These are phyloP conservation scores for Seiridium cupressi DNA, from an alignment of 2,329 filamentous ascomycete species.

Conservation along the genomic window DNA sequence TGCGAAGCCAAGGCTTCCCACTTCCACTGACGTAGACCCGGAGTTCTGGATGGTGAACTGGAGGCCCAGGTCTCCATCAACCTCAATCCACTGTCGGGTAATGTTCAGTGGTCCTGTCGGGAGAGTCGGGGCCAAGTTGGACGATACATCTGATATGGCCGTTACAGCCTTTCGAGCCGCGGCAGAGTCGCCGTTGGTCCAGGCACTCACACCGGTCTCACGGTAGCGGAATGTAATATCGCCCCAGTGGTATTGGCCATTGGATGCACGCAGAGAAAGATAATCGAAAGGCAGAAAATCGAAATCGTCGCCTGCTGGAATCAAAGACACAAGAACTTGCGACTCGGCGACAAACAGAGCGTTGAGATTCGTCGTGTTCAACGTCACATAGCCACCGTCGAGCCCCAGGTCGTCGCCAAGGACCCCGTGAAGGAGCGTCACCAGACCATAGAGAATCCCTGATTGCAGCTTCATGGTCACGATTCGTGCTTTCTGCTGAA, in stretches of 20 bases:
- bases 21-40: constrained; percentile 38
- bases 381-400: constrained; percentile 34
- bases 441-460: neutral
- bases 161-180: constrained; percentile 34
- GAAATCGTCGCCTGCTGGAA: constrained; percentile 37
- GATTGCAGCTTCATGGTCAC: neutral
- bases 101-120: constrained; percentile 39
- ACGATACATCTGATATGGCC: constrained; percentile 22
- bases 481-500: neutral
- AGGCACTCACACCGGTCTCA: constrained; percentile 30
- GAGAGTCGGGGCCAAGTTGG: constrained; percentile 41
- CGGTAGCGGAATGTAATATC: constrained; percentile 57
- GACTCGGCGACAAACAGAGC: constrained; percentile 40
- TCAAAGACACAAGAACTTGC: constrained; percentile 48
- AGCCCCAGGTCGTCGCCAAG: constrained; percentile 34
- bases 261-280: constrained; percentile 41
- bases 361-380: constrained; percentile 40
- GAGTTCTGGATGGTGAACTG: constrained; percentile 50
- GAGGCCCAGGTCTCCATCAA: constrained; percentile 47
- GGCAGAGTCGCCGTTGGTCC: constrained; percentile 48
- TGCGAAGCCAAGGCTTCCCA: constrained; percentile 57
- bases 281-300: constrained; percentile 56
- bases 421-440: neutral
- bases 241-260: constrained; percentile 57
- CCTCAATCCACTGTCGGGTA: constrained; percentile 49